Percentiles rank a stretch among this genome's conserved stretches.
These are phyloP conservation scores for Lodderomyces beijingensis DNA, from an alignment of 1,139 yeast species.

Conservation along the genomic window DNA sequence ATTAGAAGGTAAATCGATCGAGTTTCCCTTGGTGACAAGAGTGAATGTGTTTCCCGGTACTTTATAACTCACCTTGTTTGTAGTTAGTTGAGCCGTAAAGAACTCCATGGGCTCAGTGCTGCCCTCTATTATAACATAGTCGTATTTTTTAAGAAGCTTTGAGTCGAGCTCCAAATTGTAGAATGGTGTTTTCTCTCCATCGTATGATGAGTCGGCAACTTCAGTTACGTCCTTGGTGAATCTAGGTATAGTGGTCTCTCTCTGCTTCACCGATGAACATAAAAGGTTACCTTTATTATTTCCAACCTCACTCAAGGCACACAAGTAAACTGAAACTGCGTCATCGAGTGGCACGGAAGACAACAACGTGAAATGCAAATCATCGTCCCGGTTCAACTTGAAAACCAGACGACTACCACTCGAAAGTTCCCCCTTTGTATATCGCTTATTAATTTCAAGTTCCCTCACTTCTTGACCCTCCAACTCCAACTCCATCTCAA, in stretches of 20 bases:
- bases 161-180: slow-evolving; percentile 39
- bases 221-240: slow-evolving; percentile 26
- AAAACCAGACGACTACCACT: neutral
- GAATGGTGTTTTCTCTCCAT: slow-evolving; percentile 45
- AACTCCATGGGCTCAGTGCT: neutral
- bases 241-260: slow-evolving; percentile 38
- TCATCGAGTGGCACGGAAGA: slow-evolving; percentile 3
- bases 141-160: slow-evolving; percentile 33
- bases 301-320: too few relatives aligned
- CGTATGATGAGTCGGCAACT: slow-evolving; percentile 49
- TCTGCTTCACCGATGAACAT: slow-evolving; percentile 1
- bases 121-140: slow-evolving; percentile 45
- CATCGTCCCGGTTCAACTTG: slow-evolving; percentile 2
- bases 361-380: slow-evolving; percentile 8
- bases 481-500: neutral
- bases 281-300: neutral
- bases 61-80: slow-evolving; percentile 14
- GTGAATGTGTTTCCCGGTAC: slow-evolving; percentile 25
- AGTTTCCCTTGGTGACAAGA: slow-evolving; percentile 28
- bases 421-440: neutral
- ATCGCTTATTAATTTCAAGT: neutral
- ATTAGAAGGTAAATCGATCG: slow-evolving; percentile 37
- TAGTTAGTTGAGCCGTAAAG: slow-evolving; percentile 1
- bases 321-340: neutral
- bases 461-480: too few relatives aligned